Conservation (phyloP, 179 eudicot species). For the Drosera spatulata region DNA sequence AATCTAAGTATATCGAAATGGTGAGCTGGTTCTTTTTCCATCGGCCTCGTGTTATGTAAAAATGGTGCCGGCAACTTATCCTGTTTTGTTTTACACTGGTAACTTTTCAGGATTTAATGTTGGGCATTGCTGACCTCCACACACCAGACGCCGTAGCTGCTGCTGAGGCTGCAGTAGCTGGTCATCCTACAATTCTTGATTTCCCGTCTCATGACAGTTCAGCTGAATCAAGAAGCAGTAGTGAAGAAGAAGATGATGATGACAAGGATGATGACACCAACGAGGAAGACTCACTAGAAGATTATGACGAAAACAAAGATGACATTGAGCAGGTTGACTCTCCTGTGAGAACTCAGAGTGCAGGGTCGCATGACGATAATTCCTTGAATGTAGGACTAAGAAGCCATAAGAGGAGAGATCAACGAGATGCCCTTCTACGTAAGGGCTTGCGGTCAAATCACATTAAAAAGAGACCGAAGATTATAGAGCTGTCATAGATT, state of each 20-base stretch:
- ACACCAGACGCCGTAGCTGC: conserved; percentile 79
- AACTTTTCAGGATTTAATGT: conserved; percentile 58
- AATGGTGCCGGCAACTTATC: background rate
- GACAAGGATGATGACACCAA: background rate
- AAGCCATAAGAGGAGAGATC: conserved; percentile 14
- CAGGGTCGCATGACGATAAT: conserved; percentile 5
- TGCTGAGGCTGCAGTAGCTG: conserved; percentile 65
- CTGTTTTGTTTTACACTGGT: background rate
- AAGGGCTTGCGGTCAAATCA: conserved; percentile 11
- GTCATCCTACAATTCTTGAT: conserved; percentile 34
- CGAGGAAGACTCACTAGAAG: background rate
- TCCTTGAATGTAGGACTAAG: conserved; percentile 4
- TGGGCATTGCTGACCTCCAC: conserved; percentile 83
- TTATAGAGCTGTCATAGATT: conserved; percentile 51
- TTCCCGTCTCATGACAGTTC: conserved; percentile 24
- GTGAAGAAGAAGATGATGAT: conserved; percentile 23
- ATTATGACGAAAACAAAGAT: conserved; percentile 11
- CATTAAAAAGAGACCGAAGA: conserved; percentile 43
- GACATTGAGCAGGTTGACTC: conserved; percentile 12
- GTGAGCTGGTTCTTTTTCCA: conserved; percentile 14
- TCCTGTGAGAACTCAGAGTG: conserved; percentile 5
- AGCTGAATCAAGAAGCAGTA: conserved; percentile 31
- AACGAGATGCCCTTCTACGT: conserved; percentile 14
- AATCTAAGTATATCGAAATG: conserved; percentile 78
- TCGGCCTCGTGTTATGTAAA: background rate